These are phyloP conservation scores for Tulasnella sp. DNA, from an alignment of 768 basidiomycete species.

Conservation along the genomic window DNA sequence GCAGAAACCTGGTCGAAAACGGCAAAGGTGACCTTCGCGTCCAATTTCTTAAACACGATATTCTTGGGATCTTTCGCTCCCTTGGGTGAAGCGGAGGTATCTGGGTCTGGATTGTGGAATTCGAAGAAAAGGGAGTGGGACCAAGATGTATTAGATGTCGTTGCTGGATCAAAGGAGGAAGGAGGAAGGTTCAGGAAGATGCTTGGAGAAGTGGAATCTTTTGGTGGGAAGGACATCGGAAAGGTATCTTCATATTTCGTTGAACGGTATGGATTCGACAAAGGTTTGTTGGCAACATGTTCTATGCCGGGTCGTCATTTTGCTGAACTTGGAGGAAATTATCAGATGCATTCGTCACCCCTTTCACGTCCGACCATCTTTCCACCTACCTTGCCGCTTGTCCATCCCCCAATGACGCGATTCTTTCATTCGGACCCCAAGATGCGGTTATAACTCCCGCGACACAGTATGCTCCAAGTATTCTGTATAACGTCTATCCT, in stretches of 20 bases:
- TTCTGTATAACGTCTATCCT: slow-evolving; percentile 55
- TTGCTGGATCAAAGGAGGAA: slow-evolving; percentile 64
- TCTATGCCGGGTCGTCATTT: too few species aligned
- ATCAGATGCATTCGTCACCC: slow-evolving; percentile 54
- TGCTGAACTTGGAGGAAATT: not conserved
- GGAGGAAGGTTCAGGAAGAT: slow-evolving; percentile 58
- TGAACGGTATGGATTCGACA: slow-evolving; percentile 69
- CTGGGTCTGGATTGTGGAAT: slow-evolving; percentile 67
- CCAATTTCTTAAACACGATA: slow-evolving; percentile 48
- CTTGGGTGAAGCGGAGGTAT: slow-evolving; percentile 65
- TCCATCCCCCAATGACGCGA: slow-evolving; percentile 58
- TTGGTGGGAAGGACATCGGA: slow-evolving; percentile 46
- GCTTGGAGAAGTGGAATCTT: slow-evolving; percentile 70
- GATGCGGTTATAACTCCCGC: slow-evolving; percentile 66
- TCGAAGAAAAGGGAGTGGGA: slow-evolving; percentile 58
- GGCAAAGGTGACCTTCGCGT: slow-evolving; percentile 64
- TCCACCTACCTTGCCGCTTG: slow-evolving; percentile 65
- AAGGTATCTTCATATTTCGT: slow-evolving; percentile 61
- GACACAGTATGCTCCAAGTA: slow-evolving; percentile 51
- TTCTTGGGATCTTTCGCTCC: slow-evolving; percentile 48
- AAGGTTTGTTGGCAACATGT: slow-evolving; percentile 36
- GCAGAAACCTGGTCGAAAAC: slow-evolving; percentile 70
- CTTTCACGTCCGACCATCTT: slow-evolving; percentile 67
- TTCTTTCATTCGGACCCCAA: slow-evolving; percentile 70
- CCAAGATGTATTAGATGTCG: slow-evolving; percentile 60